Evolutionary conservation across 106 monocot species (phyloP), one percentile per base, ranked within the genome.

Genomic region (Dioscorea alata): DNA sequence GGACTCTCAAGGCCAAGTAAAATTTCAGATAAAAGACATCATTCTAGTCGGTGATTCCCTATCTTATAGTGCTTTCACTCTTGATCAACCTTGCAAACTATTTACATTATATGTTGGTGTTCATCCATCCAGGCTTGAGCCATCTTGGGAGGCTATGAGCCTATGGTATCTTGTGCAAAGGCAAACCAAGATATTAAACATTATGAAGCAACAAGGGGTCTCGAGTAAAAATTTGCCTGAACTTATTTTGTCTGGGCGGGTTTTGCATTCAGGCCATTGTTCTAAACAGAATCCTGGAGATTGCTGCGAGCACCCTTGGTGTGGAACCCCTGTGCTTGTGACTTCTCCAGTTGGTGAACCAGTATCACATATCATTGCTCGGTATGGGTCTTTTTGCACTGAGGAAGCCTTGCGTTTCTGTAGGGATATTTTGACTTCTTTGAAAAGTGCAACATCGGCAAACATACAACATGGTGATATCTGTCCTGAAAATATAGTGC

Each of bases 111-210:
- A 73, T 53, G 50, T 73, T 33, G 73, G 79, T 59, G 51, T 63
- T 58, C 61, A 69, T 64, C 56, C 73, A 25, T 75, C 75, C 54
- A 34, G 16, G 61, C 51, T 75, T 4, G 75, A 75, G 13, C 75
- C 68, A 68, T 68, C 75, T 6, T 69, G 75, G 75, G 75, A 75
- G 52, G 75, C 59, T 12, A 75, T 75, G 75, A 62, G 51, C 59
- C 31, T 75, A 12, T 75, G 75, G 75, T 75, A 74, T 50, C 24
- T 18, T 49, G 74, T 74, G 49, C 75, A 75, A 21, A 68, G 75
- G 50, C 68, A 75, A 66, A 61, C 75, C 20, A 75, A 75, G 50
- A 61, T 75, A 14, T 49, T 75, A 31, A 75, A 68, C 50, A 51
- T 75, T 2, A 75, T 75, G 75, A 75, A 75, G 15, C 68, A 75